Evolutionary conservation across 1,284 basidiomycete species (phyloP).

Genomic region (Pyrrhoderma noxium): DNA sequence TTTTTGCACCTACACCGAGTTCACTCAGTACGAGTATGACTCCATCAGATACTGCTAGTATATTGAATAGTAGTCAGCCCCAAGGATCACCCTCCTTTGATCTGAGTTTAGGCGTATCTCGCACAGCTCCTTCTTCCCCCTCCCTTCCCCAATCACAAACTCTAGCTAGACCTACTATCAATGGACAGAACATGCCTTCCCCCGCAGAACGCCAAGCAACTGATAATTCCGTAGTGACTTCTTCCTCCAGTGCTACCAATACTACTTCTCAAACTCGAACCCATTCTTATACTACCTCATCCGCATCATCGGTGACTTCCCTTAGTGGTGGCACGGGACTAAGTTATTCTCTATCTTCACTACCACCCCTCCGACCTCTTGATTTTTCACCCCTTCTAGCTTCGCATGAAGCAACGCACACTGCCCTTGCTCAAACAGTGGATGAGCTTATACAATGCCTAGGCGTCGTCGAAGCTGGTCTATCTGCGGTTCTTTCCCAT

Average conservation of each 20-base stretch:
- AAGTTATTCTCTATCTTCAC: no score
- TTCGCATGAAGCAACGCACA: conserved; percentile 57
- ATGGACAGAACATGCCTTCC: background rate
- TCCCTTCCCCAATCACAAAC: background rate
- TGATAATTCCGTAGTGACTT: conserved; percentile 7
- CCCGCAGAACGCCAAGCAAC: conserved; percentile 11
- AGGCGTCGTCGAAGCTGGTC: conserved; percentile 63
- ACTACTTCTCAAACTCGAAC: conserved; percentile 1
- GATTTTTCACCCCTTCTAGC: conserved; percentile 60
- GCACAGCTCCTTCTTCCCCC: background rate
- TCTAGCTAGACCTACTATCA: background rate
- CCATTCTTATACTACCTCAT: conserved; percentile 4
- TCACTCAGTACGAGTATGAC: conserved; percentile 31
- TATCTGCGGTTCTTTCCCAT: conserved; percentile 37
- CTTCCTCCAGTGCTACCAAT: background rate
- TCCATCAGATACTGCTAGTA: background rate
- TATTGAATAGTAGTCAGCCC: background rate
- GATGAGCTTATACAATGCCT: conserved; percentile 81
- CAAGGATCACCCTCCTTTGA: background rate
- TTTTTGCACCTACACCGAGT: conserved; percentile 36
- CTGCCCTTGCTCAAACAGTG: conserved; percentile 68
- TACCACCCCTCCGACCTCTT: conserved; percentile 50
- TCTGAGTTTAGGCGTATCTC: background rate
- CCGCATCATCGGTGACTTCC: conserved; percentile 15
- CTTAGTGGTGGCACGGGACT: conserved; percentile 20